A percentile compares a stretch with the other conserved stretches of the same genome.
Conservation (phyloP, 257 asterid genomes). For the Agastache rugosa region DNA sequence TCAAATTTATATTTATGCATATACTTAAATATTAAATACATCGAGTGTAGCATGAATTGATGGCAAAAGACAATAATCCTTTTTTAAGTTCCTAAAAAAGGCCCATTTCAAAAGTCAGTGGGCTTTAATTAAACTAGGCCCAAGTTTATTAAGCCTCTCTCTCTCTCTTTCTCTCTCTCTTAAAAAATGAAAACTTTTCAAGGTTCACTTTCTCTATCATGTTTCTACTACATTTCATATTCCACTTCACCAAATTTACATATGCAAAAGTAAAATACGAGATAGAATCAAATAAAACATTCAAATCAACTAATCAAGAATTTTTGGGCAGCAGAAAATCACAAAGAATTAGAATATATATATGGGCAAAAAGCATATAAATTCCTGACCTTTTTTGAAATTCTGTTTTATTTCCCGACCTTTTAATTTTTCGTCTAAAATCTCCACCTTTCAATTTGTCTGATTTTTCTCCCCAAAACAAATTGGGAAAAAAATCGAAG, state of each 20-base stretch:
- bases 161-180: background rate
- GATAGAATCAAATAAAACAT: background rate
- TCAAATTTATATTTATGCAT: too few relatives aligned
- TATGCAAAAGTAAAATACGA: background rate
- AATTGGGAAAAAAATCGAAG: too few relatives aligned
- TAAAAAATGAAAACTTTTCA: too few relatives aligned
- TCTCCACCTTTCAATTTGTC: too few relatives aligned
- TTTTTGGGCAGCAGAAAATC: background rate
- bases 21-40: too few relatives aligned
- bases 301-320: background rate
- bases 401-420: too few relatives aligned
- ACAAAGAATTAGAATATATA: background rate
- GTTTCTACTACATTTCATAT: background rate
- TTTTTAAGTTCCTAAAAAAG: background rate
- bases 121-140: conserved; percentile 20
- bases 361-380: too few relatives aligned
- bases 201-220: background rate
- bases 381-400: too few relatives aligned
- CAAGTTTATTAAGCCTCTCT: background rate
- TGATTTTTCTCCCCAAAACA: too few relatives aligned
- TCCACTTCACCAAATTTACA: background rate
- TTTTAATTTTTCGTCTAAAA: too few relatives aligned
- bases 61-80: too few relatives aligned
- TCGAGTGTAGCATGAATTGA: background rate
- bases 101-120: background rate